A percentile compares a stretch with the other conserved stretches of the same genome.
phyloP scores from a whole-genome alignment of 75 land plant genomes.

The Pinus taeda region DNA sequence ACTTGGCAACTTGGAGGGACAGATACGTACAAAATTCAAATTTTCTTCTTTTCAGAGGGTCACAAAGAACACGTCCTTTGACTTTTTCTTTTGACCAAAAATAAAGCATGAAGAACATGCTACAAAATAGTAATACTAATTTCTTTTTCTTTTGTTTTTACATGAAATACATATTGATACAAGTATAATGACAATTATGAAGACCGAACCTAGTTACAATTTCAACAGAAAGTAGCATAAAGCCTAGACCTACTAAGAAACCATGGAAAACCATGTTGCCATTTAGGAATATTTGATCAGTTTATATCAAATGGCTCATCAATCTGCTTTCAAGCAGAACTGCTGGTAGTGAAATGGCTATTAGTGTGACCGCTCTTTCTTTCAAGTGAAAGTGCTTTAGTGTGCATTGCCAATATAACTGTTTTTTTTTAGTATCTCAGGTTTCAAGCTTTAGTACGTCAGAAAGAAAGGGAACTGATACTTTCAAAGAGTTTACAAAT shows the following conservation, averaged over 20 bases:
- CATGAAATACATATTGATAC: too few species aligned
- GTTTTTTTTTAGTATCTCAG: conserved; percentile 22
- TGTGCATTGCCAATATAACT: not conserved
- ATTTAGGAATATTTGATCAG: not conserved
- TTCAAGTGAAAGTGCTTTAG: not conserved
- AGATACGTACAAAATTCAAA: too few species aligned
- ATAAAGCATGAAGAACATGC: too few species aligned
- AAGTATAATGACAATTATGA: too few species aligned
- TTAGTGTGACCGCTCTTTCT: not conserved
- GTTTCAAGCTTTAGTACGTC: conserved; percentile 90
- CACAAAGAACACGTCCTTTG: too few species aligned
- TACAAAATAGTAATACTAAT: too few species aligned
- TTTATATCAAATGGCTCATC: not conserved
- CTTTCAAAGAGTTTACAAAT: conserved; percentile 9
- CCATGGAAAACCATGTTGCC: not conserved
- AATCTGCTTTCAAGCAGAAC: not conserved
- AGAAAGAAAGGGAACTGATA: conserved; percentile 17
- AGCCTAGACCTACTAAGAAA: not conserved
- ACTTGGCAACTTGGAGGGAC: too few species aligned
- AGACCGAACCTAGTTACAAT: too few species aligned
- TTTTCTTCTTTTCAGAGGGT: too few species aligned
- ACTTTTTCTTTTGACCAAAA: too few species aligned
- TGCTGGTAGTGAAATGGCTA: too few species aligned
- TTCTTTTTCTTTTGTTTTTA: too few species aligned
- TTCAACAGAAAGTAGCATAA: not conserved